Percentiles rank a stretch among this genome's conserved stretches.
Evolutionary conservation across 257 asterid genomes (phyloP).

Genomic region (Solanum appendiculatum): DNA sequence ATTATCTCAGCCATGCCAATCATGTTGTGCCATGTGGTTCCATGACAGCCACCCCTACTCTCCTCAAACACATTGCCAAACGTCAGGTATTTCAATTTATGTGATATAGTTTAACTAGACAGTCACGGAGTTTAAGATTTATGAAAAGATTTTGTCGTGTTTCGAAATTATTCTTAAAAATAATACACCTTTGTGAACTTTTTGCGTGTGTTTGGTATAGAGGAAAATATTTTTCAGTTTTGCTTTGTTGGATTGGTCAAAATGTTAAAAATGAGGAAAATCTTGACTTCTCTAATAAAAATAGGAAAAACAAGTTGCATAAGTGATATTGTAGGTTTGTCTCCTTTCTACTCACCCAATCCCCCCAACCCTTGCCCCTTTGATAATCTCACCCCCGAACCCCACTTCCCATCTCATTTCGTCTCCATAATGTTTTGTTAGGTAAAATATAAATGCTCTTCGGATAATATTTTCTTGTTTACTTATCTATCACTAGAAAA

Average conservation of each 20-base stretch:
- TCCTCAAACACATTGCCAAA: constrained; percentile 66
- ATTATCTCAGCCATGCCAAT: constrained; percentile 81
- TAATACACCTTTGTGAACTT: not conserved
- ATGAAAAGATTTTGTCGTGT: fast-evolving
- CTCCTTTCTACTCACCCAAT: not conserved
- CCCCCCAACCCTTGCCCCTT: not conserved
- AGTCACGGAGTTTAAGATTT: too few species aligned
- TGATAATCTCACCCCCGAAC: not conserved
- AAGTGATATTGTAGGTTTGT: too few species aligned
- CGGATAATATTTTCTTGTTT: too few species aligned
- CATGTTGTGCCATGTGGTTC: constrained; percentile 65
- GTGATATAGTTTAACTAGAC: fast-evolving
- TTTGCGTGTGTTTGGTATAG: too few species aligned
- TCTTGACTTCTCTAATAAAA: too few species aligned
- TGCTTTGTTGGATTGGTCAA: fast-evolving
- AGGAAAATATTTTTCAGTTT: too few species aligned
- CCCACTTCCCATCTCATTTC: not conserved
- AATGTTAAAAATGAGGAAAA: not conserved
- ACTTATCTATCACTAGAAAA: too few species aligned
- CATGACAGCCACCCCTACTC: constrained; percentile 56
- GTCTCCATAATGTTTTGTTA: not conserved
- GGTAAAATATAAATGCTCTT: too few species aligned
- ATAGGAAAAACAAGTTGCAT: not conserved
- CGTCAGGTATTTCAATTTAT: constrained; percentile 43
- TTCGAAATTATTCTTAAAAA: too few species aligned